Conservation (phyloP, 2,329 filamentous ascomycete species). For the Reticulascus tulasneorum region DNA sequence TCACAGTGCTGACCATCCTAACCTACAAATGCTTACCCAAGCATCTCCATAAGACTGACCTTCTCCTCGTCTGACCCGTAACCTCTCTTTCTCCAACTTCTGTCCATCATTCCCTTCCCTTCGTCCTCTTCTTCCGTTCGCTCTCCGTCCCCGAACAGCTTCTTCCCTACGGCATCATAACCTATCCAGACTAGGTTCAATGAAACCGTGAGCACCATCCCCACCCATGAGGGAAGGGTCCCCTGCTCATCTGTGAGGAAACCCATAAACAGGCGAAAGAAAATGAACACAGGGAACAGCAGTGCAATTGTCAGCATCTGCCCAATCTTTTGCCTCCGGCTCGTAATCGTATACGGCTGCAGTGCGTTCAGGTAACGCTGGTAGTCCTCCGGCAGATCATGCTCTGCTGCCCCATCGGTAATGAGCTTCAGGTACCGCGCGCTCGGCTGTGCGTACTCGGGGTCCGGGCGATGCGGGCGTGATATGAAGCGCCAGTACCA, state of each 20-base stretch:
- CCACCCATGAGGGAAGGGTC: conserved; percentile 64
- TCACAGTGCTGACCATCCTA: too few species aligned
- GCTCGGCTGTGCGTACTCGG: conserved; percentile 76
- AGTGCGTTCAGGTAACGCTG: conserved; percentile 67
- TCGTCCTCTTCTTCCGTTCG: conserved; percentile 39
- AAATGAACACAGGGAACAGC: conserved; percentile 28
- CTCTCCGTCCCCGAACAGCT: conserved; percentile 83
- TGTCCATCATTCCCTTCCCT: conserved; percentile 3
- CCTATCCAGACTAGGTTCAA: conserved; percentile 40
- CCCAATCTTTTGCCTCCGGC: conserved; percentile 61
- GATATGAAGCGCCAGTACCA: conserved; percentile 44
- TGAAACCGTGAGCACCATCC: conserved; percentile 47
- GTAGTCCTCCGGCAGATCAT: conserved; percentile 76
- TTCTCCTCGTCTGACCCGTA: conserved; percentile 21
- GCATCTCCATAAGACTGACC: conserved; percentile 1
- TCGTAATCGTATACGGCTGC: conserved; percentile 68
- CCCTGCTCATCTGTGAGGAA: conserved; percentile 64
- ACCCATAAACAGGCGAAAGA: conserved; percentile 19
- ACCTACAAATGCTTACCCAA: not conserved
- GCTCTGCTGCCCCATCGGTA: conserved; percentile 72
- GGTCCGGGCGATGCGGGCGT: conserved; percentile 53
- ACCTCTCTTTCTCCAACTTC: conserved; percentile 5
- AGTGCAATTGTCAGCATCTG: conserved; percentile 51
- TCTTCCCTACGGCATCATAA: conserved; percentile 47
- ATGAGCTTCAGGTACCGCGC: conserved; percentile 80